Evolutionary conservation across 2,329 filamentous ascomycete genomes (phyloP).

Genomic region (Ascochyta rabiei): DNA sequence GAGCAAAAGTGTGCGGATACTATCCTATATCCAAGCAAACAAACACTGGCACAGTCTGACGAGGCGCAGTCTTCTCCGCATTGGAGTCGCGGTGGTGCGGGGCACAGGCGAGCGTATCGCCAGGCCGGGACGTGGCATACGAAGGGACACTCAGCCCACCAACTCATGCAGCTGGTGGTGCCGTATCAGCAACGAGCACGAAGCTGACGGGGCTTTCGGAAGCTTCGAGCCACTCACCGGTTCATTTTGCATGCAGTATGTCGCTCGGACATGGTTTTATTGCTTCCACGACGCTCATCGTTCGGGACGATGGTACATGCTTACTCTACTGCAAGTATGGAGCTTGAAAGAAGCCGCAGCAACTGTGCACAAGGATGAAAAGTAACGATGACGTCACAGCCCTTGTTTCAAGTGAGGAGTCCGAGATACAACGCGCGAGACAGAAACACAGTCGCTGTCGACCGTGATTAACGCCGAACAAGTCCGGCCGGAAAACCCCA

Average conservation of each 20-base stretch:
- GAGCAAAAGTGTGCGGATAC: background rate
- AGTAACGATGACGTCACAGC: too few relatives aligned
- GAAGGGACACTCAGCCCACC: conserved; percentile 13
- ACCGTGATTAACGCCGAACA: background rate
- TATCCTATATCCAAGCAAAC: background rate
- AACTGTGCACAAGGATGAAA: background rate
- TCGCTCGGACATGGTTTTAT: background rate
- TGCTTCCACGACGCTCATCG: conserved; percentile 6
- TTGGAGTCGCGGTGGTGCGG: conserved; percentile 5
- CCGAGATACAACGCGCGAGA: too few relatives aligned
- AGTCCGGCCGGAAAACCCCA: conserved; percentile 16
- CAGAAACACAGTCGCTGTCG: background rate
- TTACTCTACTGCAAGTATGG: background rate
- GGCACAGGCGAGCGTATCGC: conserved; percentile 16
- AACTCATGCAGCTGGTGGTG: conserved; percentile 1
- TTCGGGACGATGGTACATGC: background rate
- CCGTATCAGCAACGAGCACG: conserved; percentile 16
- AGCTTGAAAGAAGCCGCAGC: background rate
- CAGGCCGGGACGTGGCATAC: conserved; percentile 3
- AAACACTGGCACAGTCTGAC: background rate
- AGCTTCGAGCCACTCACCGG: conserved; percentile 9
- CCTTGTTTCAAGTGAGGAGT: too few relatives aligned
- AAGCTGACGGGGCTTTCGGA: conserved; percentile 10
- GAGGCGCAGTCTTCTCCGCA: conserved; percentile 11
- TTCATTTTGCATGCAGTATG: background rate